A percentile compares a stretch with the other conserved stretches of the same genome.
Evolutionary conservation across 768 basidiomycete species (phyloP).

Genomic region (Leccinum incarnatum): DNA sequence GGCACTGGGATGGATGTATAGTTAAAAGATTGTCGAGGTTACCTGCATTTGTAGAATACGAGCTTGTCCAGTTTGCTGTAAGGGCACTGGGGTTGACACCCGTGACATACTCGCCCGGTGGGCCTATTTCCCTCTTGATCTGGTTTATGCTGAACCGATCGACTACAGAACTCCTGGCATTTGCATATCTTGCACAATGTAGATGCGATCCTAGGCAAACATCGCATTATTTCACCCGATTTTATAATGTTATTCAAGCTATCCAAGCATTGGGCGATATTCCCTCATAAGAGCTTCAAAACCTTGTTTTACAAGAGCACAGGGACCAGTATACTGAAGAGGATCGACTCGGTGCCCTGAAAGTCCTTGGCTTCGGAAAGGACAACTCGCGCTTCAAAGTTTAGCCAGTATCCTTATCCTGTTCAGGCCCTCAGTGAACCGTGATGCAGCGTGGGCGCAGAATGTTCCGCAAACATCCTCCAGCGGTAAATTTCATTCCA

Average conservation of each 20-base stretch:
- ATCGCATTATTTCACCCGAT: slow-evolving; percentile 56
- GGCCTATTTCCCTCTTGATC: slow-evolving; percentile 8
- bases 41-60: slow-evolving; percentile 39
- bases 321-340: slow-evolving; percentile 61
- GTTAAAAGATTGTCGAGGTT: slow-evolving; percentile 56
- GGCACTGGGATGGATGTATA: slow-evolving; percentile 21
- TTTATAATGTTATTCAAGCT: slow-evolving; percentile 49
- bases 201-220: slow-evolving; percentile 75
- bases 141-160: slow-evolving; percentile 4
- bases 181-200: slow-evolving; percentile 77
- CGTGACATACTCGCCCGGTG: slow-evolving; percentile 64
- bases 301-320: slow-evolving; percentile 58
- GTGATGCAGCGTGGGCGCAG: too few species aligned
- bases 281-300: slow-evolving; percentile 47
- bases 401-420: too few species aligned
- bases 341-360: slow-evolving; percentile 49
- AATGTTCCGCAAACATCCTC: too few species aligned
- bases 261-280: slow-evolving; percentile 51
- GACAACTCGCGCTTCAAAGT: slow-evolving; percentile 36
- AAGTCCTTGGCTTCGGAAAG: slow-evolving; percentile 63
- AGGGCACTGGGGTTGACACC: slow-evolving; percentile 61
- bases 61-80: slow-evolving; percentile 41
- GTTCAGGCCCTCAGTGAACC: too few species aligned
- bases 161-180: slow-evolving; percentile 61
- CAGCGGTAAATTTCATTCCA: too few species aligned